Base-by-base conservation (phyloP, 2,329 filamentous ascomycete genomes). In the Grosmannia penicillata region DNA sequence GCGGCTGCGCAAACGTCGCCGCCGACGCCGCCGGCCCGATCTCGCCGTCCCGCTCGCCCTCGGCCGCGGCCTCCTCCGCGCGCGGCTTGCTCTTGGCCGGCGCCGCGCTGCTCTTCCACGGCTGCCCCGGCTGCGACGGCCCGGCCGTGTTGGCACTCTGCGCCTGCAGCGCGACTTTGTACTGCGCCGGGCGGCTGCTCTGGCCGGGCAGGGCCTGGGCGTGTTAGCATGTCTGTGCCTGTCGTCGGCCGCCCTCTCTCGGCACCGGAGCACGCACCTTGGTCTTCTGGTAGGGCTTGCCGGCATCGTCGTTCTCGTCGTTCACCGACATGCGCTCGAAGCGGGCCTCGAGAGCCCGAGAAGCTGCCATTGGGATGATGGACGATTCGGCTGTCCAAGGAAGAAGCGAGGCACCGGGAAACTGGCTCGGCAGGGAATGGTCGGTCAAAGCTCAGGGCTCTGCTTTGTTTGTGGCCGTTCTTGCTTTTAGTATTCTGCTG, bases 301-400 rank as follows among this genome's bases (percentile, higher is more conserved):
- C 60, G 45, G 61, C 64, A 45, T 73, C 67, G 42, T 84, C 79
- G 54, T 89, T 93, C 60, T 94, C 87, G 54, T 95, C 87, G 50
- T 82, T 80, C 45, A 95, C 83, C 17, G 82, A 80, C 62, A 95
- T 74, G 59, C 78, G 79, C 75, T 94, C 86, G 54, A 96, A 84
- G 51, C 83, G 82, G 60, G 82, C 68, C 63, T 95, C 89, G 33
- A 96, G 68, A 37, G 75, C 76, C 49, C 82, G 75, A 42, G 82
- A 73, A 47, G 87, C 33, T 15, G 37, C 75, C 82, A 89, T 77
- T 43, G 39, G n/a, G 17, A 39, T 37, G 43, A 9, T 26, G 22
- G 26, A 9, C 4, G 18, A 21, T 23, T n/a, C 19, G 13, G 6
- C 6, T 8, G 22, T 7, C 8, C 9, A 24, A 6, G 13, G 32